Evolutionary conservation across 2,329 filamentous ascomycete species (phyloP).

Genomic region (Venturia carpophila): DNA sequence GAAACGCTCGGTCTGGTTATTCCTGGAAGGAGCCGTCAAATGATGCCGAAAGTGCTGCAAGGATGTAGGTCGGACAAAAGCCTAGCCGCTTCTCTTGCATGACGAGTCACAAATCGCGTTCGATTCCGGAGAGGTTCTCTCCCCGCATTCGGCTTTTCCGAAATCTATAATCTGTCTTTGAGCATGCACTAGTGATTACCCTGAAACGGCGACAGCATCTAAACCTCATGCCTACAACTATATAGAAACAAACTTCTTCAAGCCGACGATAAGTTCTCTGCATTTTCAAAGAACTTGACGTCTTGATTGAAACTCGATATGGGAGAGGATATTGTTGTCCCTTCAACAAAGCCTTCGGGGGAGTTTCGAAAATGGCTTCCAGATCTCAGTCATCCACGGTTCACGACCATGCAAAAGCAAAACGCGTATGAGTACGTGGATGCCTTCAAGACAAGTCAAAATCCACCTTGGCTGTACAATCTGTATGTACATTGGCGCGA

Average conservation of each 20-base stretch:
- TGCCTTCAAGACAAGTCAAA: conserved; percentile 50
- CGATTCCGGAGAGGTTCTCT: not conserved
- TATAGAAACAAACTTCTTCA: not conserved
- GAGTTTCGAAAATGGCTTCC: conserved; percentile 53
- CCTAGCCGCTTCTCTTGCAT: not conserved
- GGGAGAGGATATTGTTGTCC: not conserved
- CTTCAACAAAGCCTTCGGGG: conserved; percentile 6
- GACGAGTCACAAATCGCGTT: not conserved
- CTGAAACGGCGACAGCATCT: not conserved
- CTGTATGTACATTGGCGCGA: conserved; percentile 33
- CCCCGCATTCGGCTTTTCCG: conserved; percentile 4
- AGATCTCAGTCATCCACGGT: conserved; percentile 53
- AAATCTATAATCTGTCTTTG: not conserved
- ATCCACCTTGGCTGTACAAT: conserved; percentile 55
- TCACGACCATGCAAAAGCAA: conserved; percentile 55
- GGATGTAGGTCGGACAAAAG: not conserved
- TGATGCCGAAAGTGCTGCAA: not conserved
- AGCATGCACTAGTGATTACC: not conserved
- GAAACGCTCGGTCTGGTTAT: too few species aligned
- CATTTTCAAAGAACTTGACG: not conserved
- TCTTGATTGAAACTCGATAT: not conserved
- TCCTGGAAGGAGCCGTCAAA: not conserved
- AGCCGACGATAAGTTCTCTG: not conserved
- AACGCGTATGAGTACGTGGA: conserved; percentile 55
- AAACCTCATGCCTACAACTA: not conserved